Percentiles rank a stretch among this genome's conserved stretches.
Evolutionary conservation across 495 filamentous ascomycete genomes (phyloP).

Genomic region (Penicillium longicatenatum): DNA sequence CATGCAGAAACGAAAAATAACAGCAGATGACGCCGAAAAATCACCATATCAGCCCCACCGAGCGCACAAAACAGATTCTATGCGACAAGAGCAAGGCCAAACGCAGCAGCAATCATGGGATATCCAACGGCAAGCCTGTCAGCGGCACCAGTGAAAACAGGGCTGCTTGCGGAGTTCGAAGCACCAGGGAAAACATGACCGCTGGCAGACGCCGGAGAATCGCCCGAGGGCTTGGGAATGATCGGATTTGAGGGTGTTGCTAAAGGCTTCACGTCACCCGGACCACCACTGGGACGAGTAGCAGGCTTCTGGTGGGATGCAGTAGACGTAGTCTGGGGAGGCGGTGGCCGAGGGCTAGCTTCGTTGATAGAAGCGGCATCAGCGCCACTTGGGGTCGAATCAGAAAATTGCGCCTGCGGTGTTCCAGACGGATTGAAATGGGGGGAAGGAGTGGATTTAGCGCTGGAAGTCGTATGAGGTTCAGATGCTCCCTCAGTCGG

Average conservation of each 20-base stretch:
- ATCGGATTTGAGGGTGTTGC: neutral
- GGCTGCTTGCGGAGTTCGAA: neutral
- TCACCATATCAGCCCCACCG: neutral
- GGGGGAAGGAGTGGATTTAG: neutral
- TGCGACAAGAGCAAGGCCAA: neutral
- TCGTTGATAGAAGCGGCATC: neutral
- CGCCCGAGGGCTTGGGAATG: neutral
- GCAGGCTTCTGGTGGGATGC: neutral
- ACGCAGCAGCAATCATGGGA: neutral
- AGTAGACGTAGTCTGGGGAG: neutral
- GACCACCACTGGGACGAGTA: neutral
- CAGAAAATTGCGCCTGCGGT: neutral
- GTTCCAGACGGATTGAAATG: neutral
- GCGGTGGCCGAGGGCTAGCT: neutral
- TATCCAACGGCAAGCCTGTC: neutral
- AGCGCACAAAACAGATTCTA: neutral
- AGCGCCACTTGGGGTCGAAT: neutral
- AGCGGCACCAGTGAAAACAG: constrained; percentile 9
- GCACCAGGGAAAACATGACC: neutral
- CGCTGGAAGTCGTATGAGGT: neutral
- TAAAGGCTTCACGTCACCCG: neutral
- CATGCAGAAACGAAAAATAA: neutral
- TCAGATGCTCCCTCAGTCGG: neutral
- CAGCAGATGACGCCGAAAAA: neutral
- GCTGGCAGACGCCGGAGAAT: neutral